A percentile compares a stretch with the other conserved stretches of the same genome.
Conservation (phyloP, 1,139 yeast species). For the Hyphopichia fennica region DNA sequence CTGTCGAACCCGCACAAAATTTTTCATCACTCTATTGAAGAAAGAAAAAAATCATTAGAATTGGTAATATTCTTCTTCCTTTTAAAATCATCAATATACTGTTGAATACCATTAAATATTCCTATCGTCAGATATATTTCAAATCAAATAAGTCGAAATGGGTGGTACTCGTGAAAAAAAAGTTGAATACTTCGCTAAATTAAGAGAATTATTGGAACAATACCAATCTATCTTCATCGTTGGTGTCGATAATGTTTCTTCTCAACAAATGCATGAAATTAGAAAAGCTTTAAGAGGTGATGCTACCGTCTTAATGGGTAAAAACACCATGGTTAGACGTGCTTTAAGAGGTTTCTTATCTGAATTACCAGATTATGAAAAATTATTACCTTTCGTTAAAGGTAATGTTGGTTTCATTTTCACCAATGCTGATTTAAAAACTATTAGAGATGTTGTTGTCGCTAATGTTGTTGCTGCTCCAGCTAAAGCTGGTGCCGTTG, state of each 20-base stretch:
- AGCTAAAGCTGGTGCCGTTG: constrained; percentile 99
- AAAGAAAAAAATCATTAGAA: background rate
- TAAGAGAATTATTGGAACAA: constrained; percentile 93
- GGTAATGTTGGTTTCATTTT: constrained; percentile 99
- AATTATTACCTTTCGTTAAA: constrained; percentile 87
- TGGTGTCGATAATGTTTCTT: constrained; percentile 99
- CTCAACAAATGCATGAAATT: constrained; percentile 99
- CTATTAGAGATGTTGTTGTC: constrained; percentile 82
- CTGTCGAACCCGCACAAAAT: too few relatives aligned
- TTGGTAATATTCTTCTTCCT: background rate
- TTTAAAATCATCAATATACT: constrained; percentile 4
- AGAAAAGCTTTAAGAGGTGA: constrained; percentile 95
- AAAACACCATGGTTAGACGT: constrained; percentile 99
- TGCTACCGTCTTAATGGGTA: constrained; percentile 98
- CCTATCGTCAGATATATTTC: constrained; percentile 67
- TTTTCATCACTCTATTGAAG: background rate
- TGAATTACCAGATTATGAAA: constrained; percentile 96
- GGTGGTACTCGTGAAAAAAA: constrained; percentile 99
- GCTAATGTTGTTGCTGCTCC: constrained; percentile 99
- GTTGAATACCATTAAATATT: constrained; percentile 76
- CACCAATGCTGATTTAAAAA: constrained; percentile 95
- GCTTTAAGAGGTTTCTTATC: constrained; percentile 94
- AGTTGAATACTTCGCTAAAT: constrained; percentile 90
- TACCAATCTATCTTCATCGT: constrained; percentile 98
- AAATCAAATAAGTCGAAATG: constrained; percentile 79